Evolutionary conservation across 495 filamentous ascomycete species (phyloP).

Genomic region (Podospora appendiculata): DNA sequence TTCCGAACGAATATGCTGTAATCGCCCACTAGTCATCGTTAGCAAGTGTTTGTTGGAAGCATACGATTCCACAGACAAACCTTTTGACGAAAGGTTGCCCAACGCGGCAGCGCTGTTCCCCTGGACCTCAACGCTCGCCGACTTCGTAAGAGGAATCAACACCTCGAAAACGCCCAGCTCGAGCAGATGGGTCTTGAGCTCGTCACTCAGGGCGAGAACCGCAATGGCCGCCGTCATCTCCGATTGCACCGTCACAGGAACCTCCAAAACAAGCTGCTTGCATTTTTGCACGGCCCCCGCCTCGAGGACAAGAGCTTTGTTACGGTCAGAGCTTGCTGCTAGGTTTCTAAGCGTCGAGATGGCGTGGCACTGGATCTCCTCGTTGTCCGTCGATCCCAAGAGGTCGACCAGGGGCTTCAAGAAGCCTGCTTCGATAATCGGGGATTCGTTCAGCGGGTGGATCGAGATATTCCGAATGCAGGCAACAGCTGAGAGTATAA

Average conservation of each 20-base stretch:
- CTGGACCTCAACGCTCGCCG: conserved; percentile 94
- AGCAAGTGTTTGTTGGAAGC: neutral
- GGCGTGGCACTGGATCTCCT: conserved; percentile 97
- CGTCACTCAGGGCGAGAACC: conserved; percentile 92
- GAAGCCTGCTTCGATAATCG: conserved; percentile 97
- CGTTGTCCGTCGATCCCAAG: conserved; percentile 90
- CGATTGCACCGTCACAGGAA: conserved; percentile 89
- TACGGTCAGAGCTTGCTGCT: conserved; percentile 91
- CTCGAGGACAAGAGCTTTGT: conserved; percentile 93
- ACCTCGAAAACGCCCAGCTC: conserved; percentile 94
- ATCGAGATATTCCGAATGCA: conserved; percentile 99
- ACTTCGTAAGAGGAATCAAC: conserved; percentile 88
- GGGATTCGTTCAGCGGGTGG: conserved; percentile 97
- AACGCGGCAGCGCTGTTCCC: conserved; percentile 95
- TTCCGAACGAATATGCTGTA: conserved; percentile 93
- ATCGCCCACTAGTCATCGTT: conserved; percentile 63
- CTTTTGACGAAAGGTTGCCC: conserved; percentile 95
- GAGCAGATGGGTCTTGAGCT: conserved; percentile 86
- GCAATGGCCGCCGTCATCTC: conserved; percentile 99
- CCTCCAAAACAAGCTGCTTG: conserved; percentile 90
- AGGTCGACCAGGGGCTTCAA: conserved; percentile 88
- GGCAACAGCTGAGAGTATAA: conserved; percentile 94
- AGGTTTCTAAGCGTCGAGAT: conserved; percentile 95
- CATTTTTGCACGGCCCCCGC: conserved; percentile 97
- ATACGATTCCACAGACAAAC: conserved; percentile 30